Base-by-base conservation (phyloP, 2,329 filamentous ascomycete genomes). In the Sarocladium brachiariae region DNA sequence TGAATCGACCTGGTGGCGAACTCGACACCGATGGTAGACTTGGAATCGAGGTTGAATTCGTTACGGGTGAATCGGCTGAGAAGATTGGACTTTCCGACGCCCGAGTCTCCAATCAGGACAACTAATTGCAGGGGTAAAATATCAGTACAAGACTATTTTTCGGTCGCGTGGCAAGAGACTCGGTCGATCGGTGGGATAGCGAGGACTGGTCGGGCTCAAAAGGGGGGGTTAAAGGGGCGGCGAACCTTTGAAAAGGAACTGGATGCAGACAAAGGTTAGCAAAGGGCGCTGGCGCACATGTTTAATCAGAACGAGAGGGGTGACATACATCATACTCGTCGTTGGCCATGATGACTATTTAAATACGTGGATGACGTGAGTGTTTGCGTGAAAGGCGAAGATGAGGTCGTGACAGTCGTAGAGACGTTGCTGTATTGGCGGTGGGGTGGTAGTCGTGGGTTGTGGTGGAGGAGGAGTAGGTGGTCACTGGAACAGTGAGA, bases 11-110 rank as follows among this genome's bases (percentile, higher is more conserved):
- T 86, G 61, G 93, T 99, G 63, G 95, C 93, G 70, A 99, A 99
- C 75, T 99, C 93, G 71, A 99, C 93, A 64, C 93, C 93, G 74
- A 99, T 99, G 62, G 93, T 99, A 57, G 93, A 97, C 83, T 99
- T 97, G 71, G 92, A 95, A 75, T 99, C 93, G 59, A 97, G 82
- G 76, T 97, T 97, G 86, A 99, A 99, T 76, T 99, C 93, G 73
- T 99, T 97, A 70, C 93, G 90, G 63, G 93, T 97, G 83, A 99
- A 99, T 74, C 95, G 88, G 76, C 91, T 96, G 75, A 99, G 81
- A 63, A 99, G 89, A 77, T 99, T 99, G 78, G 93, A 99, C 81
- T 99, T 99, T 78, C 93, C 93, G 74, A 99, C 93, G 65, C 93
- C 93, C 61, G 91, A 96, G 77, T 99, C 93, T 83, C 93, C 93